A percentile compares a stretch with the other conserved stretches of the same genome.
These are phyloP conservation scores for Solanum habrochaites DNA, from an alignment of 257 asterid species.

Conservation along the genomic window DNA sequence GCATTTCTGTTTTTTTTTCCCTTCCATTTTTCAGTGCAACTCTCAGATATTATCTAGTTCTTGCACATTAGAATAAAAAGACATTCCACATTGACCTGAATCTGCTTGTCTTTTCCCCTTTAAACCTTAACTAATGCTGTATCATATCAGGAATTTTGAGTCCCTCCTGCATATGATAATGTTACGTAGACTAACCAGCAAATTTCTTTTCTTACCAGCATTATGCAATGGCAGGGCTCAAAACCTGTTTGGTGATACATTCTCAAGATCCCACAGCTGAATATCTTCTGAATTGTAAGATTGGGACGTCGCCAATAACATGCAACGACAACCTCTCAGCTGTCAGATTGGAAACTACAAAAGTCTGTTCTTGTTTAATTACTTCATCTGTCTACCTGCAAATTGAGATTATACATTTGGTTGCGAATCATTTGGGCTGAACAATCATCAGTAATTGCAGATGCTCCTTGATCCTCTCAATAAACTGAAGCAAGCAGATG, in stretches of 20 bases:
- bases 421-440: slow-evolving; percentile 8
- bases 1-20: background rate
- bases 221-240: slow-evolving; percentile 75
- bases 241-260: slow-evolving; percentile 74
- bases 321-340: slow-evolving; percentile 63
- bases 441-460: slow-evolving; percentile 26
- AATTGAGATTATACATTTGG: background rate
- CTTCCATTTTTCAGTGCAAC: background rate
- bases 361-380: slow-evolving; percentile 26
- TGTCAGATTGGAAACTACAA: slow-evolving; percentile 80
- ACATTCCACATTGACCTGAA: background rate
- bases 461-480: slow-evolving; percentile 91
- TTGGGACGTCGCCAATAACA: slow-evolving; percentile 51
- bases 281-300: slow-evolving; percentile 65
- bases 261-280: slow-evolving; percentile 91
- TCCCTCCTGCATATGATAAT: background rate
- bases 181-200: background rate
- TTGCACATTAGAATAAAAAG: background rate
- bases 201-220: slow-evolving; percentile 39
- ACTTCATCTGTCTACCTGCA: background rate
- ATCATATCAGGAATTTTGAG: background rate
- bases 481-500: slow-evolving; percentile 82
- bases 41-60: background rate
- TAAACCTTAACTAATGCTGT: background rate
- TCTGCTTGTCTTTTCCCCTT: background rate